These are phyloP conservation scores for Neohortaea acidophila DNA, from an alignment of 495 filamentous ascomycete species.

Conservation along the genomic window DNA sequence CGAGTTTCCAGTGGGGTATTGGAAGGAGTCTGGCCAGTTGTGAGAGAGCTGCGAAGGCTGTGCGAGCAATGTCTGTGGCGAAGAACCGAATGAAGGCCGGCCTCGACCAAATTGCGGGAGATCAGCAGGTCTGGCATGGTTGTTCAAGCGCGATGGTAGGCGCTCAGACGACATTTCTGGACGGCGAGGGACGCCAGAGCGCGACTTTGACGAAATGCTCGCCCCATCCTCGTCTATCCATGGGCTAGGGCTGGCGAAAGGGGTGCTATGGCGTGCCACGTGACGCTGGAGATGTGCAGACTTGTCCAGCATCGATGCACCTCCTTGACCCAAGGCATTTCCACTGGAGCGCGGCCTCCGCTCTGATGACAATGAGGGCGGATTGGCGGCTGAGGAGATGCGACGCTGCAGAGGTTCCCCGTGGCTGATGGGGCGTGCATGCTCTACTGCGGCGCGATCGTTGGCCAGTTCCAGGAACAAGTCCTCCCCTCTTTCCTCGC, in stretches of 20 bases:
- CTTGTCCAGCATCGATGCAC: slow-evolving; percentile 2
- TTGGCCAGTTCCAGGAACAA: slow-evolving; percentile 16
- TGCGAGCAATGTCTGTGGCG: not conserved
- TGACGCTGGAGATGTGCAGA: slow-evolving; percentile 6
- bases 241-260: not conserved
- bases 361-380: slow-evolving; percentile 12
- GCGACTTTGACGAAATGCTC: slow-evolving; percentile 7
- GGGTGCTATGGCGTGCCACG: slow-evolving; percentile 1
- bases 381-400: slow-evolving; percentile 4
- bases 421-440: slow-evolving; percentile 1
- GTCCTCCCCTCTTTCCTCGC: slow-evolving; percentile 3
- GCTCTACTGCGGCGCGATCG: slow-evolving; percentile 3
- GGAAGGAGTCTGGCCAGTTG: slow-evolving; percentile 36
- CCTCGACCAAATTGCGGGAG: slow-evolving; percentile 12
- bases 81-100: slow-evolving; percentile 13
- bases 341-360: slow-evolving; percentile 13
- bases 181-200: slow-evolving; percentile 2
- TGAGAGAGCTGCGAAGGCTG: slow-evolving; percentile 15
- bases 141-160: slow-evolving; percentile 3
- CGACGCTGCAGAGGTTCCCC: slow-evolving; percentile 6
- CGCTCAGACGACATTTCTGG: not conserved
- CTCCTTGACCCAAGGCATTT: not conserved
- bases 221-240: slow-evolving; percentile 2
- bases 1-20: slow-evolving; percentile 20
- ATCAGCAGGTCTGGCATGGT: slow-evolving; percentile 8